Percentiles rank a stretch among this genome's conserved stretches.
Conservation (phyloP, 1,284 basidiomycete genomes). For the Taiwanofungus camphoratus region DNA sequence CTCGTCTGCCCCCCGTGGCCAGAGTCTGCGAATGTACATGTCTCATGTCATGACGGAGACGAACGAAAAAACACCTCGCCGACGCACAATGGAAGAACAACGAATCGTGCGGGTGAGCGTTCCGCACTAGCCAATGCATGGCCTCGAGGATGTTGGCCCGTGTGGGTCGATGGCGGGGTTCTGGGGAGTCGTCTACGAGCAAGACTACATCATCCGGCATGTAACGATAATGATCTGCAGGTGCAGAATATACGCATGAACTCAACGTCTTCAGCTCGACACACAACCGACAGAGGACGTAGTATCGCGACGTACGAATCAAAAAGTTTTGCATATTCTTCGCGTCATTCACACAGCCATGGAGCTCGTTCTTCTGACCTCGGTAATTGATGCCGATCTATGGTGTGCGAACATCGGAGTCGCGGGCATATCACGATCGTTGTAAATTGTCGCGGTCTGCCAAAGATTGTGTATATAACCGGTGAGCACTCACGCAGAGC, state of each 20-base stretch:
- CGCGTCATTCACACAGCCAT: constrained; percentile 84
- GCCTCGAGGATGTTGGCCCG: constrained; percentile 75
- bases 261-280: too few species aligned
- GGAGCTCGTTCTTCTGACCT: constrained; percentile 55
- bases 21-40: constrained; percentile 44
- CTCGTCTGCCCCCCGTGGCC: constrained; percentile 81
- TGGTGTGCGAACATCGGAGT: not conserved
- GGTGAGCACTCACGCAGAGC: constrained; percentile 58
- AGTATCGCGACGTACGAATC: constrained; percentile 41
- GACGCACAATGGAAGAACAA: constrained; percentile 81
- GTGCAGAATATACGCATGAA: too few species aligned
- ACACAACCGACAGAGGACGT: not conserved
- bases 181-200: constrained; percentile 66
- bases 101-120: constrained; percentile 72
- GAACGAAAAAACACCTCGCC: not conserved
- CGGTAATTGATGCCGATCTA: constrained; percentile 80
- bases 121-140: constrained; percentile 84
- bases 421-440: not conserved
- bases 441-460: not conserved
- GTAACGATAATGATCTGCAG: constrained; percentile 56
- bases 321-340: constrained; percentile 67
- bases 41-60: not conserved
- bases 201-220: constrained; percentile 69
- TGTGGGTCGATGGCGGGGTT: constrained; percentile 65
- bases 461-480: not conserved